These are phyloP conservation scores for Heliamphora pulchella DNA, from an alignment of 179 eudicot genomes.

Conservation along the genomic window DNA sequence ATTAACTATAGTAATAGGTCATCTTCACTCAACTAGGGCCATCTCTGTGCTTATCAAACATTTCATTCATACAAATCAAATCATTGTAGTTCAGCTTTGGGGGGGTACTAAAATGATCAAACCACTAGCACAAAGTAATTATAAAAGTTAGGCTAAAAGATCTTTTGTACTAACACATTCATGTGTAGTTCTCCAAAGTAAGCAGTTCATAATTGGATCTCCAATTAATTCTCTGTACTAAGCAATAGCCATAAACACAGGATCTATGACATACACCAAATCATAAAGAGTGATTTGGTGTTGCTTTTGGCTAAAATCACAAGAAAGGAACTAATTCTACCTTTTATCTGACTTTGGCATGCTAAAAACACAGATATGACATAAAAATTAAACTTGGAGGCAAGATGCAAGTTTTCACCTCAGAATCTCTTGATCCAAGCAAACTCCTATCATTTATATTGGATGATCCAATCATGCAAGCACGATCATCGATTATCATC, in stretches of 20 bases:
- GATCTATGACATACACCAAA: not conserved
- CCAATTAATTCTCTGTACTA: not conserved
- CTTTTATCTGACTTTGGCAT: not conserved
- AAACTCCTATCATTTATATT: constrained; percentile 95
- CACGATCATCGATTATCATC: constrained; percentile 83
- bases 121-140: not conserved
- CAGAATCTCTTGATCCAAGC: constrained; percentile 96
- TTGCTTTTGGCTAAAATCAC: not conserved
- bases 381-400: not conserved
- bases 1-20: not conserved
- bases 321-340: not conserved
- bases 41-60: not conserved
- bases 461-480: constrained; percentile 80
- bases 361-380: not conserved
- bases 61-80: not conserved
- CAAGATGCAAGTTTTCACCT: constrained; percentile 37
- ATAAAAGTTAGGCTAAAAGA: not conserved
- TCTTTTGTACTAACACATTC: not conserved
- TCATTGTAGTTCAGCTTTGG: not conserved
- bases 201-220: not conserved
- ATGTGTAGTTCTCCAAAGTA: not conserved
- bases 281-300: not conserved
- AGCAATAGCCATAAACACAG: not conserved
- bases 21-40: not conserved
- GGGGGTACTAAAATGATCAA: not conserved